phyloP scores from a whole-genome alignment of 2,329 filamentous ascomycete species.

The Sclerotinia sclerotiorum region DNA sequence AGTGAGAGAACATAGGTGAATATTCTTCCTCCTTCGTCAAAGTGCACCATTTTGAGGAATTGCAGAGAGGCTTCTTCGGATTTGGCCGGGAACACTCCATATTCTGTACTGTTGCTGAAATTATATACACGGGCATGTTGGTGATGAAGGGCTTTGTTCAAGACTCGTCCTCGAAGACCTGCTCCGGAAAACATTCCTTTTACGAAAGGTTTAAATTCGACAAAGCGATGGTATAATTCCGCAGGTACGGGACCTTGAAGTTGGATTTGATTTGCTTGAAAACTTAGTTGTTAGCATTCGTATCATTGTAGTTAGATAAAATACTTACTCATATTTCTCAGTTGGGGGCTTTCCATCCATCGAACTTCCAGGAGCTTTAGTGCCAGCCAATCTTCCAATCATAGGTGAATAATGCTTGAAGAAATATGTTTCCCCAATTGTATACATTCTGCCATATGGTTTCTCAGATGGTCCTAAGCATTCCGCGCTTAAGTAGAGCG shows the following conservation, averaged over 20 bases:
- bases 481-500: constrained; percentile 70
- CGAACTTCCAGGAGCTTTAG: constrained; percentile 61
- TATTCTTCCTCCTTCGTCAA: constrained; percentile 78
- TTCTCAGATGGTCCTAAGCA: constrained; percentile 73
- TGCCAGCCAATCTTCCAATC: constrained; percentile 77
- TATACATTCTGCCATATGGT: constrained; percentile 71
- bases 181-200: constrained; percentile 81
- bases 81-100: constrained; percentile 65
- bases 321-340: constrained; percentile 72
- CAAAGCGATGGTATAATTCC: constrained; percentile 83
- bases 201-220: constrained; percentile 89
- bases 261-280: constrained; percentile 91
- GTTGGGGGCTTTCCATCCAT: constrained; percentile 52
- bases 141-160: constrained; percentile 84
- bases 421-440: constrained; percentile 72
- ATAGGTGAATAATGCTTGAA: constrained; percentile 86
- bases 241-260: constrained; percentile 78
- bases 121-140: constrained; percentile 90
- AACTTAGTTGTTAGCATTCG: constrained; percentile 52
- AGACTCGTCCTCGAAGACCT: constrained; percentile 73
- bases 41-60: constrained; percentile 84
- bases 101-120: constrained; percentile 73
- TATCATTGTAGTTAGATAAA: background rate
- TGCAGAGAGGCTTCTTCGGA: constrained; percentile 70
- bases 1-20: constrained; percentile 92